Percentiles rank a stretch among this genome's conserved stretches.
phyloP scores from a whole-genome alignment of 495 filamentous ascomycete species.

The Penicillium bialowiezense region DNA sequence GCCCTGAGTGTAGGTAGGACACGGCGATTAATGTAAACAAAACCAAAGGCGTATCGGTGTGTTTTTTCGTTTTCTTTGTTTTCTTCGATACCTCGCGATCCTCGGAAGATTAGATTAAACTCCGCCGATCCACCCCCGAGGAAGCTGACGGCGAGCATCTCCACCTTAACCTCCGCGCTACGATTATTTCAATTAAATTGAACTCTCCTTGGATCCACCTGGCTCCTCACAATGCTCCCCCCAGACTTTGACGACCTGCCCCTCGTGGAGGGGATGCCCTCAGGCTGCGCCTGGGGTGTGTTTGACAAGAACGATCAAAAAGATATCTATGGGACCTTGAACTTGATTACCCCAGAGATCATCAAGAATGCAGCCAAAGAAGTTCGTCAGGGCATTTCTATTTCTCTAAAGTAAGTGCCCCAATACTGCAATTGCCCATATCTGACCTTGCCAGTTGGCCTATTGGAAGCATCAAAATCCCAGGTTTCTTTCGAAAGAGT shows the following conservation, averaged over 20 bases:
- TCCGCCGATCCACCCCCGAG: not conserved
- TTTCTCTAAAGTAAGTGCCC: slow-evolving; percentile 55
- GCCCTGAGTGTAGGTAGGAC: too few species aligned
- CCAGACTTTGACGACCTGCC: slow-evolving; percentile 60
- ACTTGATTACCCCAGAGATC: slow-evolving; percentile 55
- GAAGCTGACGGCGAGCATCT: not conserved
- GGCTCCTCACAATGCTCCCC: not conserved
- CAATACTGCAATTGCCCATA: not conserved
- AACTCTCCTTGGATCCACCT: too few species aligned
- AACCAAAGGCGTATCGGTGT: not conserved
- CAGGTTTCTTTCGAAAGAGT: slow-evolving; percentile 49
- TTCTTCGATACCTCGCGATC: not conserved
- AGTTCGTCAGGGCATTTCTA: slow-evolving; percentile 50
- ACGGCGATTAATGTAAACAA: not conserved
- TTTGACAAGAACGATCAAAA: slow-evolving; percentile 61
- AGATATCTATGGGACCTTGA: slow-evolving; percentile 57
- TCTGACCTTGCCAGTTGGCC: slow-evolving; percentile 27
- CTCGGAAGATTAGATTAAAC: too few species aligned
- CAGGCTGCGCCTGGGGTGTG: slow-evolving; percentile 65
- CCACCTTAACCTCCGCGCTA: too few species aligned
- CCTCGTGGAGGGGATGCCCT: slow-evolving; percentile 55
- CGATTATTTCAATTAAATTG: too few species aligned
- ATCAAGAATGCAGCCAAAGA: slow-evolving; percentile 50
- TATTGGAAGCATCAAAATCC: slow-evolving; percentile 44
- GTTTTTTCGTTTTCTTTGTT: not conserved